phyloP scores from a whole-genome alignment of 208 protist genomes.

The Wallacemonas sp. region DNA sequence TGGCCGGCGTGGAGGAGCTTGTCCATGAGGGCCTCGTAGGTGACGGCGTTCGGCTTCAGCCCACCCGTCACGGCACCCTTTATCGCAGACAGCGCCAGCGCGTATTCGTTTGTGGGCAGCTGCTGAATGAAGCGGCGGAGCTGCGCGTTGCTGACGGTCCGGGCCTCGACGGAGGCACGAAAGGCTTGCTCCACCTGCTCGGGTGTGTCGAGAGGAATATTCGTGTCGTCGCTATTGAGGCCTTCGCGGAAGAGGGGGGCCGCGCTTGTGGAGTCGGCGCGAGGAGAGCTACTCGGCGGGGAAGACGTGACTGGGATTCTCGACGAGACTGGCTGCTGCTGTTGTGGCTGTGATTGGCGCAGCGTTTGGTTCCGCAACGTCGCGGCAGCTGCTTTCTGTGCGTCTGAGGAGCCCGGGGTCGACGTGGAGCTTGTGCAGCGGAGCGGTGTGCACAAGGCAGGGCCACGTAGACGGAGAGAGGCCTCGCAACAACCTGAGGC shows the following conservation, averaged over 20 bases:
- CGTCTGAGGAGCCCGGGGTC: too few species aligned
- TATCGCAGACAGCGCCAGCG: slow-evolving; percentile 61
- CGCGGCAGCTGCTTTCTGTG: slow-evolving; percentile 3
- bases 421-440: too few species aligned
- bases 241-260: too few species aligned
- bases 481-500: too few species aligned
- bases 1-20: slow-evolving; percentile 68
- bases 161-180: slow-evolving; percentile 57
- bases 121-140: slow-evolving; percentile 70
- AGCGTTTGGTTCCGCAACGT: neutral
- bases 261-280: too few species aligned
- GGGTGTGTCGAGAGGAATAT: slow-evolving; percentile 24
- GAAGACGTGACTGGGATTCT: too few species aligned
- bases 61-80: slow-evolving; percentile 59
- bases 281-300: too few species aligned
- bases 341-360: too few species aligned
- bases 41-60: slow-evolving; percentile 51
- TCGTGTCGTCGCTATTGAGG: neutral
- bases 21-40: slow-evolving; percentile 68
- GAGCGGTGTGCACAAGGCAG: too few species aligned
- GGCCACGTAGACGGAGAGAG: too few species aligned
- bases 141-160: slow-evolving; percentile 80
- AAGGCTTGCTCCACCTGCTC: slow-evolving; percentile 68
- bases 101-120: slow-evolving; percentile 48
- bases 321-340: too few species aligned